Evolutionary conservation across 371 early-diverging fungal species (phyloP), one percentile per base, ranked within the genome.

Genomic region (Circinella minor): DNA sequence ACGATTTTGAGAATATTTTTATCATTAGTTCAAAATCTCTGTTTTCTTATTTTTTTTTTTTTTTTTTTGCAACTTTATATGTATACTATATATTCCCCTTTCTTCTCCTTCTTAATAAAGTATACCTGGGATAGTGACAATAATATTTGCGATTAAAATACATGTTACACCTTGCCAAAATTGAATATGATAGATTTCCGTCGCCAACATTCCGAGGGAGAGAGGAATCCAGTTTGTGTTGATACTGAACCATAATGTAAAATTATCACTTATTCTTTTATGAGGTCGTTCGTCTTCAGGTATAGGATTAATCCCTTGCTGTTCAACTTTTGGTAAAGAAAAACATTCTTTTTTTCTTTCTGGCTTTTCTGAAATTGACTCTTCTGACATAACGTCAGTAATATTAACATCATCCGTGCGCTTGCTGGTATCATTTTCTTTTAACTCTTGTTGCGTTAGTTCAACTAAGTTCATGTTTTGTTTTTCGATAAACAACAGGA

Each of bases 241-340:
- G 57, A 71, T 63, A 27, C 60, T 61, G 55, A 66, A 71, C 71
- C 71, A 71, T 17, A 71, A 34, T 2, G 71, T 71, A 47, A 71
- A 71, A 38, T 71, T 71, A 37, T 71, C 71, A 11, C 39, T 34
- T 1, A 66, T 71, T n/a, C 67, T 66, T 17, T 54, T 61, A 37
- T 71, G 71, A 20, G 71, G 67, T 14, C 71, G 71, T 10, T 67
- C 61, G 18, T 66, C 36, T 37, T 71, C 71, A 27, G 71, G 63
- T 13, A 67, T 61, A 20, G 71, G 71, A 15, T 48, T 10, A 36
- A 70, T 70, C 13, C 70, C 70, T 65, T 66, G 66, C 4, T 18
- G 43, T 15, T 66, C 66, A 4, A 66, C 43, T 51, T 54, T 20
- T 39, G 63, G 47, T 18, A 63, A 6, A 38, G 47, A 20, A 63